A percentile compares a stretch with the other conserved stretches of the same genome.
These are phyloP conservation scores for Streptanthus diversifolius DNA, from an alignment of 345 rosid genomes.

Conservation along the genomic window DNA sequence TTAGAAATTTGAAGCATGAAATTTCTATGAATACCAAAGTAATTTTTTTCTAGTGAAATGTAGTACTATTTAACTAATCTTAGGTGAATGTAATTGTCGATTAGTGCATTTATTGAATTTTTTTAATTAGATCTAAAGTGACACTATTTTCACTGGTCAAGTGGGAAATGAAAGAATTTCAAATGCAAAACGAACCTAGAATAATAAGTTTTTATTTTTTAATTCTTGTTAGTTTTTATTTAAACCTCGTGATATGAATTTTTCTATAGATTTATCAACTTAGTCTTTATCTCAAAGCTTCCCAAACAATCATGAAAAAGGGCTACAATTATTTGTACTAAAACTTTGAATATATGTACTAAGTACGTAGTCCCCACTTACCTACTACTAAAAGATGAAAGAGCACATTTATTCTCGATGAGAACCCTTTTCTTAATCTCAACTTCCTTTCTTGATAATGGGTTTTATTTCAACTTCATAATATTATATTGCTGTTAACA, in stretches of 20 bases:
- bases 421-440: neutral
- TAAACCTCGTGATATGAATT: neutral
- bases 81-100: no score
- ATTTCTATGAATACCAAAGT: neutral
- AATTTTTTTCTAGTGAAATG: neutral
- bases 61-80: no score
- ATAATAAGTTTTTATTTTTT: neutral
- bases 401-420: conserved; percentile 21
- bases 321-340: conserved; percentile 18
- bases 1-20: neutral
- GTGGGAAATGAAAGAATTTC: no score
- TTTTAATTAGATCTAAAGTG: no score
- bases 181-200: no score
- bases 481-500: conserved; percentile 19
- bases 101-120: no score
- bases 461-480: conserved; percentile 11
- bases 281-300: neutral
- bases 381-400: conserved; percentile 28
- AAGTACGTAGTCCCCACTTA: conserved; percentile 21
- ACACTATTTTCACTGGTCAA: no score
- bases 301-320: conserved; percentile 19
- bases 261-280: neutral
- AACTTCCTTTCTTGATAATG: neutral
- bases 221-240: neutral
- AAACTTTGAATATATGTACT: conserved; percentile 21